Evolutionary conservation across 148 eudicot genomes (phyloP).

Genomic region (Diospyros lotus): DNA sequence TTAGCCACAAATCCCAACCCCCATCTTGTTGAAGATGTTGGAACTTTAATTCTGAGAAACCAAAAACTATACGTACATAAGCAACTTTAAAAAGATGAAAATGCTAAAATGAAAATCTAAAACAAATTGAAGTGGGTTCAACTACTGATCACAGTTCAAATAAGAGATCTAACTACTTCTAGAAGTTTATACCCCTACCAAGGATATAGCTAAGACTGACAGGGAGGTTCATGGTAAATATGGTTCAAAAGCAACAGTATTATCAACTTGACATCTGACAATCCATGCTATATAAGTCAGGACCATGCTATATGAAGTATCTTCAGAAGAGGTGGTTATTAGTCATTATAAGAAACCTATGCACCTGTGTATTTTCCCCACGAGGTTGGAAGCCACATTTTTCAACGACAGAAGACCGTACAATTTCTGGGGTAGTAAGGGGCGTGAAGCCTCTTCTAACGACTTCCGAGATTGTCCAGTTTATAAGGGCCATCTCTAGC

Average conservation of each 20-base stretch:
- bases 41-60: no score
- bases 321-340: not conserved
- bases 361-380: conserved; percentile 87
- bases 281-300: no score
- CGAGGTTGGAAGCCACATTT: conserved; percentile 99
- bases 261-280: not conserved
- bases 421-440: conserved; percentile 87
- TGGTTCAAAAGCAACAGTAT: not conserved
- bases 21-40: not conserved
- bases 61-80: not conserved
- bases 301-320: not conserved
- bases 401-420: conserved; percentile 78
- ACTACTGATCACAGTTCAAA: not conserved
- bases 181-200: not conserved
- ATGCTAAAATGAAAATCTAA: not conserved
- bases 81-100: not conserved
- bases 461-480: conserved; percentile 80
- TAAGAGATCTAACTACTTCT: not conserved
- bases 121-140: not conserved
- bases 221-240: not conserved
- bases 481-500: conserved; percentile 81
- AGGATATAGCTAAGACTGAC: not conserved
- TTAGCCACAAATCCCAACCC: not conserved
- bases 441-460: conserved; percentile 82
- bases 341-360: not conserved